phyloP scores from a whole-genome alignment of 2,329 filamentous ascomycete genomes.

The Cladorrhinum sp. region DNA sequence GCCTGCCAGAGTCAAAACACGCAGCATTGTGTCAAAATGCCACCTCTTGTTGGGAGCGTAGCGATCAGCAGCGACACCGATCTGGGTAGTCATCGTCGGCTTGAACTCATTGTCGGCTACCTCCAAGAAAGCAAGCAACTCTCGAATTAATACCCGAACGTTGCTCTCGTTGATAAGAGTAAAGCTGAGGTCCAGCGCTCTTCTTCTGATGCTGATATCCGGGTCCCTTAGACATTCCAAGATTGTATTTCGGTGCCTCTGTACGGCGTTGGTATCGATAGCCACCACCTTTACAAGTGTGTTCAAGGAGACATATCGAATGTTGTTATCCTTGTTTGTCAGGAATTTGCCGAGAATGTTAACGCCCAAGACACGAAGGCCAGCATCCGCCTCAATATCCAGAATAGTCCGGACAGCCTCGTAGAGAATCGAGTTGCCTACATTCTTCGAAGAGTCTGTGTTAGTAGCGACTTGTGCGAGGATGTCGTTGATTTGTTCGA shows the following conservation, averaged over 20 bases:
- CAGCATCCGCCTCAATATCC: slow-evolving; percentile 96
- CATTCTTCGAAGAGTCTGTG: slow-evolving; percentile 96
- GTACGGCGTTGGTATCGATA: slow-evolving; percentile 95
- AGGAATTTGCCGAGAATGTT: slow-evolving; percentile 98
- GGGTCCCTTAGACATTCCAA: slow-evolving; percentile 93
- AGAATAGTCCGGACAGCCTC: slow-evolving; percentile 96
- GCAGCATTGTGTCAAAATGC: slow-evolving; percentile 97
- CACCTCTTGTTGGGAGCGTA: slow-evolving; percentile 96
- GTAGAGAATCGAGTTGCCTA: slow-evolving; percentile 96
- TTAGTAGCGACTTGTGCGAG: slow-evolving; percentile 96
- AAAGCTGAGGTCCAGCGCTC: slow-evolving; percentile 96
- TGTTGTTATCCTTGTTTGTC: slow-evolving; percentile 98
- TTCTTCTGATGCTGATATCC: slow-evolving; percentile 93
- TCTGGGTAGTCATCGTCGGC: slow-evolving; percentile 96
- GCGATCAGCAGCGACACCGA: slow-evolving; percentile 92
- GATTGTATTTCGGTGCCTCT: slow-evolving; percentile 95
- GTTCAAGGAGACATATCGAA: slow-evolving; percentile 95
- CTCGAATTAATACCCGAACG: slow-evolving; percentile 86
- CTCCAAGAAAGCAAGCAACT: slow-evolving; percentile 91
- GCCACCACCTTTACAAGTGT: slow-evolving; percentile 97
- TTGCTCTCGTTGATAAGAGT: slow-evolving; percentile 97
- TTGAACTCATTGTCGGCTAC: slow-evolving; percentile 99
- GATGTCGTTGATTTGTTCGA: slow-evolving; percentile 98
- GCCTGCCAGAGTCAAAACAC: slow-evolving; percentile 87
- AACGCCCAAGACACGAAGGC: slow-evolving; percentile 87